Evolutionary conservation across 352 stramenopile genomes (phyloP).

Genomic region (Pythium biforme): DNA sequence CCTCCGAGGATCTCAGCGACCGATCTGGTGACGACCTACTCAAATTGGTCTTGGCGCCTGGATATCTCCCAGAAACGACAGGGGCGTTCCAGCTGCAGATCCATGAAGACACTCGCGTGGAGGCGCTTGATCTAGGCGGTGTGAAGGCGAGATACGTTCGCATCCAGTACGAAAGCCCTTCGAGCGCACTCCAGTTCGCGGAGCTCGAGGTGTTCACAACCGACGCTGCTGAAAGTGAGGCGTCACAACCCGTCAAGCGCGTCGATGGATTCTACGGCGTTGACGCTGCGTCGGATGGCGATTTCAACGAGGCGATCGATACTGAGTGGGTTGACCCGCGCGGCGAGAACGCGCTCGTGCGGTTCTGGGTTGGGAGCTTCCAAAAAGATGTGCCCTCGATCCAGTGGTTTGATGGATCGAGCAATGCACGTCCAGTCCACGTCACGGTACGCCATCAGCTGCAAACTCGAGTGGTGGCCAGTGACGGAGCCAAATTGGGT

Average conservation of each 20-base stretch:
- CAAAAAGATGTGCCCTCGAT: conserved; percentile 47
- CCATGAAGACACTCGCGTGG: conserved; percentile 24
- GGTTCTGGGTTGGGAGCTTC: conserved; percentile 74
- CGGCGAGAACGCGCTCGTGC: conserved; percentile 32
- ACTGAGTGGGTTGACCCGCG: conserved; percentile 61
- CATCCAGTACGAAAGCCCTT: conserved; percentile 44
- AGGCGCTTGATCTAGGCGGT: conserved; percentile 18
- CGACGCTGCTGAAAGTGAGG: neutral
- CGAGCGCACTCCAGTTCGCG: conserved; percentile 56
- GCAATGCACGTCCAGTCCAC: neutral
- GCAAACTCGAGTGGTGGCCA: neutral
- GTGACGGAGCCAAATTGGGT: neutral
- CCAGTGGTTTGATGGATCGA: conserved; percentile 36
- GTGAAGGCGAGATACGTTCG: conserved; percentile 53
- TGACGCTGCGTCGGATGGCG: conserved; percentile 29
- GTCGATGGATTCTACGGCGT: conserved; percentile 73
- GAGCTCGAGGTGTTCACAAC: conserved; percentile 57
- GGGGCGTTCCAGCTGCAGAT: conserved; percentile 18
- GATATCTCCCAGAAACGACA: conserved; percentile 9
- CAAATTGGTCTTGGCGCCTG: conserved; percentile 6
- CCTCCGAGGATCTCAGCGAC: conserved; percentile 30
- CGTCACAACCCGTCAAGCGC: neutral
- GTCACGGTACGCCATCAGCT: conserved; percentile 10
- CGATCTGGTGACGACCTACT: conserved; percentile 10
- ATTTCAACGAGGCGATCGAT: conserved; percentile 53